These are phyloP conservation scores for Yarrowia porcina DNA, from an alignment of 805 yeast genomes.

Conservation along the genomic window DNA sequence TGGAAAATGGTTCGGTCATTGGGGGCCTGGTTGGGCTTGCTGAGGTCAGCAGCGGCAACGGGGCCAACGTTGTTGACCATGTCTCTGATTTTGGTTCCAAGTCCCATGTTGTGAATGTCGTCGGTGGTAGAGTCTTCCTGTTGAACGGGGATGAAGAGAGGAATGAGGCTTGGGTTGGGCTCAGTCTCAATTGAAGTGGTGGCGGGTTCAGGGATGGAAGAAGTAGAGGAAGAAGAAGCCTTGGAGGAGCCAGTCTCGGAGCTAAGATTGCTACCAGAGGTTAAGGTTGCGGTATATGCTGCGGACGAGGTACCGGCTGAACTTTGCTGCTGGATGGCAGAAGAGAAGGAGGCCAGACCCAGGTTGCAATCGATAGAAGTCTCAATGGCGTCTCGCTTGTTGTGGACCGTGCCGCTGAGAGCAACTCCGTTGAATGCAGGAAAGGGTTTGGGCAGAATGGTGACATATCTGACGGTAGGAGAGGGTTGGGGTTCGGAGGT, in stretches of 20 bases:
- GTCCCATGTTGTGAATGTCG: slow-evolving; percentile 5
- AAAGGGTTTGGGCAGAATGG: slow-evolving; percentile 8
- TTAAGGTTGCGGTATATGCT: slow-evolving; percentile 22
- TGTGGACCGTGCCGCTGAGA: neutral
- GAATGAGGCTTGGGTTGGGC: slow-evolving; percentile 13
- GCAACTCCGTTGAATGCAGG: slow-evolving; percentile 19
- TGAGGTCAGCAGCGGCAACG: slow-evolving; percentile 21
- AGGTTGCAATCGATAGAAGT: neutral
- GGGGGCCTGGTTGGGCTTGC: slow-evolving; percentile 36
- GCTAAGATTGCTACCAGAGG: slow-evolving; percentile 10
- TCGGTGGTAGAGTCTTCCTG: neutral
- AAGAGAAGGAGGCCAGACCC: neutral
- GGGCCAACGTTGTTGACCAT: slow-evolving; percentile 20
- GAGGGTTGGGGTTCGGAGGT: neutral
- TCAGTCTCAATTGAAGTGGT: slow-evolving; percentile 20
- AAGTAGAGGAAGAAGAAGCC: neutral
- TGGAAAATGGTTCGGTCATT: slow-evolving; percentile 37
- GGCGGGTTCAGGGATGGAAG: neutral
- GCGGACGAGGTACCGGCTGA: neutral
- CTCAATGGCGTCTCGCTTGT: neutral
- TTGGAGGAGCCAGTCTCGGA: neutral
- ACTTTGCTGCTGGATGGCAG: neutral
- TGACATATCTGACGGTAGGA: slow-evolving; percentile 5
- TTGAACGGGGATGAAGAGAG: neutral
- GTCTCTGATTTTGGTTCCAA: slow-evolving; percentile 8